phyloP scores from a whole-genome alignment of 768 basidiomycete species.

The Russula virescens region DNA sequence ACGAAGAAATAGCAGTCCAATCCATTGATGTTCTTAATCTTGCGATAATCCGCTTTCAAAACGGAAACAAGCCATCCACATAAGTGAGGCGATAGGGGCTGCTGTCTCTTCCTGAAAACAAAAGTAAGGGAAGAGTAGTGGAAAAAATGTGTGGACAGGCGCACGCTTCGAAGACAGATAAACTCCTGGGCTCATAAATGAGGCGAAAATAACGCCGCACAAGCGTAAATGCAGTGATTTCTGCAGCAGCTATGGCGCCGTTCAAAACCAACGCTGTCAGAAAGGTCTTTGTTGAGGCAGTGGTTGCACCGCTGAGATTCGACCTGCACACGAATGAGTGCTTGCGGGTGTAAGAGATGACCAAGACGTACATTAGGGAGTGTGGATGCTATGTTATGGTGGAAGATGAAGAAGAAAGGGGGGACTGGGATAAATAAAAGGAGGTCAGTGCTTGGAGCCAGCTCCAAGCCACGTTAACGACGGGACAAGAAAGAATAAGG shows the following conservation, averaged over 20 bases:
- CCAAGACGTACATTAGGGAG: constrained; percentile 9
- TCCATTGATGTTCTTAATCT: constrained; percentile 65
- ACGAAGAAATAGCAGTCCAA: constrained; percentile 93
- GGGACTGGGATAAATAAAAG: neutral
- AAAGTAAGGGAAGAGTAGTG: neutral
- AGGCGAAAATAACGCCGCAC: constrained; percentile 79
- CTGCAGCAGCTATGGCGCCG: constrained; percentile 59
- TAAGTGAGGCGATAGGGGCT: constrained; percentile 43
- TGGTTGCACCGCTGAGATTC: constrained; percentile 42
- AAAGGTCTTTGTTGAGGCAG: constrained; percentile 74
- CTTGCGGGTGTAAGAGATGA: neutral
- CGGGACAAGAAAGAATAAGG: no score
- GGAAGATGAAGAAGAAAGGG: neutral
- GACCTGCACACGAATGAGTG: neutral
- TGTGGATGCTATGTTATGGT: neutral
- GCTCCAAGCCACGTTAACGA: no score
- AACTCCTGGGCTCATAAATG: constrained; percentile 83
- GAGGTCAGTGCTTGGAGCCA: no score
- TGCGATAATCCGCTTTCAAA: constrained; percentile 55
- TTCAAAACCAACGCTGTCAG: constrained; percentile 85
- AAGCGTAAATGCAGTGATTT: constrained; percentile 75
- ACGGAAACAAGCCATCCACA: constrained; percentile 66
- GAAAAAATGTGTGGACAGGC: constrained; percentile 22
- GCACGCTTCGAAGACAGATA: constrained; percentile 49
- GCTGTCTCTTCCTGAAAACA: constrained; percentile 48